Evolutionary conservation across 192 early-diverging fungal genomes (phyloP), one percentile per base, ranked within the genome.

Genomic region (Umbelopsis sp.): DNA sequence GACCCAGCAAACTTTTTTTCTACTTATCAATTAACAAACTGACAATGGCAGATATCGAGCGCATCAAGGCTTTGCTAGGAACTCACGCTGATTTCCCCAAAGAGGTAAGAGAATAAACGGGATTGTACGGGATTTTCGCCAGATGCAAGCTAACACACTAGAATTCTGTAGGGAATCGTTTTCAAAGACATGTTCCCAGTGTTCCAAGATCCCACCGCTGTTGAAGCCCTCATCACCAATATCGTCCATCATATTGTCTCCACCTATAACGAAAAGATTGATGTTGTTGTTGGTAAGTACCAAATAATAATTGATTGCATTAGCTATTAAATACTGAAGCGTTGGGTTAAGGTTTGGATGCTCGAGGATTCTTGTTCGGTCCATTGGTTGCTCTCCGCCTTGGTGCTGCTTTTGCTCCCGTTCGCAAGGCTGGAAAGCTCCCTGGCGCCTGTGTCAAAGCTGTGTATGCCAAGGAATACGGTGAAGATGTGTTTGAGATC

Each of bases 171-270:
- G 87, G 97, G 98, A 21, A 98, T 99, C 70, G 77, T 95, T 72
- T 99, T 99, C 89, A 92, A 91, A 75, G 93, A 99, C 79, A 96
- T 99, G 76, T 96, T 98, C 74, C 94, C 94, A 48, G 88, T 99
- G 69, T 99, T 99, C 87, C 92, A 92, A 76, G 91, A 97, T 77
- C 97, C 97, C 23, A 86, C 83, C 41, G 98, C 97, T 20, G 92
- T 97, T 52, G 95, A 96, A 82, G 87, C 90, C 49, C 85, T 98
- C 13, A 90, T 97, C 48, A 86, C 85, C 71, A 88, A 97, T 84
- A 90, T 99, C 78, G 88, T 91, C 41, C 84, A 95, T 76, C 92
- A 95, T 76, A 82, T 93, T 77, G 80, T 72, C 68, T 87, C 89
- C 35, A 85, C 82, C 13, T 72, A 82, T 30, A 72, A 74, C 10